These are phyloP conservation scores for Coniella lustricola DNA, from an alignment of 2,329 filamentous ascomycete genomes.

Conservation along the genomic window DNA sequence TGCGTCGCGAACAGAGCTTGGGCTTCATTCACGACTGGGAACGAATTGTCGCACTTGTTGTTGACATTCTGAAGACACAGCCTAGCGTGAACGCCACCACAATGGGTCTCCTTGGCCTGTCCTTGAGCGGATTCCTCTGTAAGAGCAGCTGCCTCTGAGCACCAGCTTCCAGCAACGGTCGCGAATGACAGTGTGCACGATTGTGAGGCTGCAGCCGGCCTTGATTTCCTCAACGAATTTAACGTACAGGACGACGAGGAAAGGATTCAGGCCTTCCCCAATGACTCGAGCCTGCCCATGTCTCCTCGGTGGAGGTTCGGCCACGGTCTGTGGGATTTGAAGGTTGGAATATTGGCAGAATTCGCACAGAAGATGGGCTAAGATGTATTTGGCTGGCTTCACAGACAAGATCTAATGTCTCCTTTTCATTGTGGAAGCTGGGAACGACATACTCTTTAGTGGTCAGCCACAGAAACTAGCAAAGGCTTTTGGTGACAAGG, in stretches of 20 bases:
- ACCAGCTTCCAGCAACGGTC: constrained; percentile 32
- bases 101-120: constrained; percentile 33
- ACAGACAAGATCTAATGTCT: constrained; percentile 2
- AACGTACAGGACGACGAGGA: constrained; percentile 12
- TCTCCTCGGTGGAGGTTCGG: constrained; percentile 25
- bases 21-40: constrained; percentile 39
- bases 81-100: constrained; percentile 25
- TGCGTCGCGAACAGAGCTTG: constrained; percentile 32
- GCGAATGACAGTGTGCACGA: constrained; percentile 33
- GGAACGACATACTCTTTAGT: neutral
- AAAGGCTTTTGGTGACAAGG: neutral
- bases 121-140: constrained; percentile 34
- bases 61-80: constrained; percentile 29
- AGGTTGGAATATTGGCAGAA: constrained; percentile 7
- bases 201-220: constrained; percentile 18
- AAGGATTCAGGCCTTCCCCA: constrained; percentile 17
- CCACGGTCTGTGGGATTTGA: constrained; percentile 29
- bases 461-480: constrained; percentile 3
- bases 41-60: constrained; percentile 30
- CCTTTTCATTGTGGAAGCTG: constrained; percentile 1
- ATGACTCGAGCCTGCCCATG: constrained; percentile 17
- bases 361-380: neutral
- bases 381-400: neutral
- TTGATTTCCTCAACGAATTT: constrained; percentile 17
- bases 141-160: constrained; percentile 37